Base-by-base conservation (phyloP, 441 rosid genomes). In the Geranium incanum region DNA sequence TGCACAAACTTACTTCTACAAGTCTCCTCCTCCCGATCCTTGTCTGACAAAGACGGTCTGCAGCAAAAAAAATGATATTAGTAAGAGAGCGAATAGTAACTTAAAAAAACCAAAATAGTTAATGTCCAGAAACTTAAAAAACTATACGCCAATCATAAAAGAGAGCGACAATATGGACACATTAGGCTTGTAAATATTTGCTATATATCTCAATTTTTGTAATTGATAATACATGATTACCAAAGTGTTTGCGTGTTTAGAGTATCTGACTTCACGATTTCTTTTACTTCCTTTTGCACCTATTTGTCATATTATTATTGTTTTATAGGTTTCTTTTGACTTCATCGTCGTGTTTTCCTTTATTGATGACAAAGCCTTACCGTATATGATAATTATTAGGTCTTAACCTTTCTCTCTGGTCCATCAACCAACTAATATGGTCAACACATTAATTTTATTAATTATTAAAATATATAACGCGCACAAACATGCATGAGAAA, bases 1-100 rank as follows among this genome's bases (percentile, higher is more conserved):
- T 79, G 83, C 64, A 80, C 84, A 81, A 84, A 86, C 74, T 82
- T 79, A 57, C 83, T 71, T 77, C 81, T 86, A 55, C 71, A 76
- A 43, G 81, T 77, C 76, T 76, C 81, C 79, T 84, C 88, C 73
- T 65, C 13, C 19, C 72, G 81, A 41, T 84, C 86, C 60, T 80
- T 73, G 65, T 83, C 81, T 8, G 84, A 79, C 72, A 83, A 64
- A 18, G 84, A 80, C 43, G 87, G 50, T 71, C 90, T 84, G 85
- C 55, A 23, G 72, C 70, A 57, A 75, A 1, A 19, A 60, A 8
- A 78, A 59, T 4, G n/a, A 55, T 28, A 71, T 28, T 41, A 68
- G 66, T 50, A n/a, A 28, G 33, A 28, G 33, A 28, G 33, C 33
- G 33, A 28, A 1, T 28, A 28, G 33, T 28, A 28, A 28, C 33